These are phyloP conservation scores for Pseudozyma tsukubaensis DNA, from an alignment of 1,284 basidiomycete species.

Conservation along the genomic window DNA sequence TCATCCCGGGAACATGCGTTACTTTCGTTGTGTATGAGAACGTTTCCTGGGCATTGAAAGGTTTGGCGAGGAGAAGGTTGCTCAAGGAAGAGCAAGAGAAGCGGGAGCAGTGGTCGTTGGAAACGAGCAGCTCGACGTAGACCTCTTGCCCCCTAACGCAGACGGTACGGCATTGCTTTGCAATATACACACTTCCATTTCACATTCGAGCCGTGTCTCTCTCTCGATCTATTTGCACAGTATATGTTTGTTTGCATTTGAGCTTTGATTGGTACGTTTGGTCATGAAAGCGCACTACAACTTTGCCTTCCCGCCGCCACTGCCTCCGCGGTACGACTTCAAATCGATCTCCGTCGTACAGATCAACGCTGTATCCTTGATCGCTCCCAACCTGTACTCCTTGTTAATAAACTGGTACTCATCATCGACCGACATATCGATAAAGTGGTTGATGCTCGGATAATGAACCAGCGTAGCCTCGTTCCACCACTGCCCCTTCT, in stretches of 20 bases:
- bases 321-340: slow-evolving; percentile 1
- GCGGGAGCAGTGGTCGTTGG: not conserved
- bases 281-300: slow-evolving; percentile 2
- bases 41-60: slow-evolving; percentile 59
- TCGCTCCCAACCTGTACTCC: slow-evolving; percentile 37
- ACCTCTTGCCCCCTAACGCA: not conserved
- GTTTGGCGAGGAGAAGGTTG: slow-evolving; percentile 30
- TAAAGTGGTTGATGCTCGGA: slow-evolving; percentile 51
- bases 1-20: slow-evolving; percentile 95
- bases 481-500: slow-evolving; percentile 47
- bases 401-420: slow-evolving; percentile 52
- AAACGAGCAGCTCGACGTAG: slow-evolving; percentile 15
- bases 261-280: not conserved
- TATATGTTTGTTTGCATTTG: not conserved
- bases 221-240: no score
- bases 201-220: no score
- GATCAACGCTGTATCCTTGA: slow-evolving; percentile 48
- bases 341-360: slow-evolving; percentile 45
- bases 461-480: slow-evolving; percentile 51
- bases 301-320: slow-evolving; percentile 6
- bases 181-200: not conserved
- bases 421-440: slow-evolving; percentile 50
- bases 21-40: slow-evolving; percentile 99
- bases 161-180: no score
- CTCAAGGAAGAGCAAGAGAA: slow-evolving; percentile 20